Conservation (phyloP, 2,329 filamentous ascomycete species). For the Lasiodiplodia sp. region DNA sequence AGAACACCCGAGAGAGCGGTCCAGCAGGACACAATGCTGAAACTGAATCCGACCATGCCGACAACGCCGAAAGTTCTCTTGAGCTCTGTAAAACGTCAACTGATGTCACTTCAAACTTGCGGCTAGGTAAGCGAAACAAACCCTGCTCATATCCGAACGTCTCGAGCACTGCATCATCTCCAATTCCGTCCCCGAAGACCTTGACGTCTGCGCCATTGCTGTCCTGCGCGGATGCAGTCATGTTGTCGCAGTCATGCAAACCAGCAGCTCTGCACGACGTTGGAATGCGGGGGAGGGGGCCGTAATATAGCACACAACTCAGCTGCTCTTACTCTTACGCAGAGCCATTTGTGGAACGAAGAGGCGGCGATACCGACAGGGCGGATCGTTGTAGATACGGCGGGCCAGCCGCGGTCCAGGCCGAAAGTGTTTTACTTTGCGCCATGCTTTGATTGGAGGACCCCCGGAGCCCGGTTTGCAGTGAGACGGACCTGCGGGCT, state of each 20-base stretch:
- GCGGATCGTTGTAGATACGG: constrained; percentile 6
- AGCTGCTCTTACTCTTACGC: background rate
- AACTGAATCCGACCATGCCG: constrained; percentile 67
- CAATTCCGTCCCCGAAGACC: constrained; percentile 8
- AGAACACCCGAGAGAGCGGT: constrained; percentile 64
- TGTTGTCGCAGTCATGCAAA: background rate
- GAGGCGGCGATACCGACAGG: constrained; percentile 12
- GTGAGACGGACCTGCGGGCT: background rate
- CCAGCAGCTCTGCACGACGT: background rate
- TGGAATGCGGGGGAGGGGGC: background rate
- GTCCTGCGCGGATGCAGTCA: background rate
- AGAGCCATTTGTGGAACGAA: background rate
- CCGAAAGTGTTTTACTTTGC: background rate
- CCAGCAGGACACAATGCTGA: constrained; percentile 66
- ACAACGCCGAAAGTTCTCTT: constrained; percentile 63
- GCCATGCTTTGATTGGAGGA: background rate
- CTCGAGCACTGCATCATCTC: constrained; percentile 50
- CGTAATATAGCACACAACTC: background rate
- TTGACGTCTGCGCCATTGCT: background rate
- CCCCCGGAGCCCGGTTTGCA: background rate
- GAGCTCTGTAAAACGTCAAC: constrained; percentile 52
- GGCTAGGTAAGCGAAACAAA: constrained; percentile 26
- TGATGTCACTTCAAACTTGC: background rate
- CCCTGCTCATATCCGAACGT: constrained; percentile 52
- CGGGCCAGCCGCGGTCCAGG: constrained; percentile 6